A percentile compares a stretch with the other conserved stretches of the same genome.
Conservation (phyloP, 2,329 filamentous ascomycete species). For the Leptographium galeiforme region DNA sequence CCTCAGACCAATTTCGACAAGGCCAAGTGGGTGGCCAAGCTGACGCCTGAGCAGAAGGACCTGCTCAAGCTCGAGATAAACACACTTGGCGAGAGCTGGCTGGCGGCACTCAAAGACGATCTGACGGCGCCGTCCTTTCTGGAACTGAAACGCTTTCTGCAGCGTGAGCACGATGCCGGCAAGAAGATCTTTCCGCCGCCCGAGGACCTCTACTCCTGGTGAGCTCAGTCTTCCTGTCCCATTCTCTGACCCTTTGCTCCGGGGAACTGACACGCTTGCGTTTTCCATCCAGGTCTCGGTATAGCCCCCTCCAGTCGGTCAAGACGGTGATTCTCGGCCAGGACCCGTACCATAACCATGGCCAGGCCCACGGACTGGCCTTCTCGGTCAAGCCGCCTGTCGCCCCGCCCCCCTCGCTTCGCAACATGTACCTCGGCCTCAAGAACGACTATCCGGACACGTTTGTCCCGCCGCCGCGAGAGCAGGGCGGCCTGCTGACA, state of each 20-base stretch:
- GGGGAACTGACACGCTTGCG: neutral
- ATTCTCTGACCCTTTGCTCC: neutral
- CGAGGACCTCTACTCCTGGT: conserved; percentile 93
- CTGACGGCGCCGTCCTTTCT: conserved; percentile 68
- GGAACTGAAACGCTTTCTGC: conserved; percentile 75
- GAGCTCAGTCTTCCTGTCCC: conserved; percentile 10
- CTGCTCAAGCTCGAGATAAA: conserved; percentile 83
- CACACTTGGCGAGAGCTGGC: conserved; percentile 83
- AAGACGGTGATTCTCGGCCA: conserved; percentile 91
- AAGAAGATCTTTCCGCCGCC: conserved; percentile 78
- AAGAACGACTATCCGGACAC: conserved; percentile 81
- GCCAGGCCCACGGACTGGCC: conserved; percentile 90
- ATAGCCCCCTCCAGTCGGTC: conserved; percentile 77
- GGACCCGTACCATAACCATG: conserved; percentile 91
- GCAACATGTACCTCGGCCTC: conserved; percentile 85
- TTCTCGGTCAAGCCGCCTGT: conserved; percentile 91
- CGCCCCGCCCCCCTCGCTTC: conserved; percentile 73
- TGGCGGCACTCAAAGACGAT: conserved; percentile 79
- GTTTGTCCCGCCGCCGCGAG: conserved; percentile 58
- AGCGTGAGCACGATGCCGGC: conserved; percentile 57
- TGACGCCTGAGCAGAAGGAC: conserved; percentile 69
- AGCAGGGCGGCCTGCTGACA: conserved; percentile 68
- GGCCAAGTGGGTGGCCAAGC: conserved; percentile 68
- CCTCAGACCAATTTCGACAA: conserved; percentile 61
- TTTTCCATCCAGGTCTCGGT: conserved; percentile 59